Evolutionary conservation across 2,329 filamentous ascomycete species (phyloP), one percentile per base, ranked within the genome.

Genomic region (Aciculosporium take): DNA sequence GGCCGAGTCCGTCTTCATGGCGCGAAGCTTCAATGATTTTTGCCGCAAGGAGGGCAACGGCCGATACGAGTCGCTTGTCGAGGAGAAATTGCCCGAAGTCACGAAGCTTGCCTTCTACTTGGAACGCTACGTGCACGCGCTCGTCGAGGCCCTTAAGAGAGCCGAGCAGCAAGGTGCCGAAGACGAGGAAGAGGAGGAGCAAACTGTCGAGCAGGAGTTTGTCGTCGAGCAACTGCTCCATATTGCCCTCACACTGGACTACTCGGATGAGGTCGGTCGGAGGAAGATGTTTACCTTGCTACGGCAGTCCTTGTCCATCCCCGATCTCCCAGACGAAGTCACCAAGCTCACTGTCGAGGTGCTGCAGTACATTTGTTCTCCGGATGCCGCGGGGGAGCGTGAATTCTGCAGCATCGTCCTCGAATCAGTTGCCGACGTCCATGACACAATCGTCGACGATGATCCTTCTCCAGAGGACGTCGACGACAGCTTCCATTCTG

Each of bases 11-110:
- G 81, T 86, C 0, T 98, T 98, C 55, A 77, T 96, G 54, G 84
- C 81, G 0, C 78, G 91, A 42, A 94, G 84, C 42, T 93, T 94
- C 67, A 96, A 95, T 54, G 84, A 94, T 45, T 96, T 89, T 55
- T 95, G 88, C 58, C 79, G 82, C 1, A 73, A 69, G 17, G 76
- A 85, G 44, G 76, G 77, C 17, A 79, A 85, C 46, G 77, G 79
- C 20, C 85, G 83, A 51, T 81, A 83, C 49, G 78, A 87, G 51
- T 71, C 73, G 9, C 67, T 91, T 36, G 67, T 88, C 1, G 91
- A 96, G 51, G 87, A 94, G 56, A 96, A 95, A 62, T 77, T 98
- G 56, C 91, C 91, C 0, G 89, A 94, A 60, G 87, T 96, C 37
- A 94, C 85, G 1, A 86, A 84, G 51, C 75, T 98, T 21, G 88